Evolutionary conservation across 345 rosid species (phyloP), one percentile per base, ranked within the genome.

Genomic region (Firmiana major): DNA sequence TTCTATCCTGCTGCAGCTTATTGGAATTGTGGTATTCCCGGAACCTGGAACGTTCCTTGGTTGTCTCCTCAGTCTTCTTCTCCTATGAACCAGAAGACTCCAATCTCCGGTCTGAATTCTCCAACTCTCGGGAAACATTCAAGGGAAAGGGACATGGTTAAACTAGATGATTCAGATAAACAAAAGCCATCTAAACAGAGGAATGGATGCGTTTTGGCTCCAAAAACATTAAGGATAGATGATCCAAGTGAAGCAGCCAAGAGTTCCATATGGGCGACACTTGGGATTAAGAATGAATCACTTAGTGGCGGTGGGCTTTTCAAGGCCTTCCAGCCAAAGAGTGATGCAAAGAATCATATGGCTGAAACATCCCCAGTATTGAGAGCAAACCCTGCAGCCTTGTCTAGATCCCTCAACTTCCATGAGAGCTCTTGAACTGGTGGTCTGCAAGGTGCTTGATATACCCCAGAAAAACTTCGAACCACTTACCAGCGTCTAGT

Each of bases 321-420:
- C 77, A 86, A 83, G 83, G 91, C 89, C 67, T 87, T 91, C 74
- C 81, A 91, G 60, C 58, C 84, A 0, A 90, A 90, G 83, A 80
- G 81, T 51, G 75, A 58, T 51, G 84, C 82, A 68, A 90, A 89
- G 81, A 81, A 73, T 65, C 74, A 74, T 36, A 71, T 76, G 49
- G 68, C 82, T 0, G 85, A 90, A 58, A 57, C 84, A 43, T 80
- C 89, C 16, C 85, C 86, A 5, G 74, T 77, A 12, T 78, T 82
- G 75, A 70, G 26, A n/a, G 95, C 97, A 53, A 94, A 94, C 79
- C 98, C 98, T 10, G 97, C 97, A 21, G 97, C 98, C 45, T 71
- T 92, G 83, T 94, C 93, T 65, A 87, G 98, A 81, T 92, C 95
- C 57, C 73, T 84, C 53, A 85, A 83, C 79, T 94, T 94, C 87